Evolutionary conservation across 805 yeast species (phyloP).

Genomic region (Kodamaea sagamina): DNA sequence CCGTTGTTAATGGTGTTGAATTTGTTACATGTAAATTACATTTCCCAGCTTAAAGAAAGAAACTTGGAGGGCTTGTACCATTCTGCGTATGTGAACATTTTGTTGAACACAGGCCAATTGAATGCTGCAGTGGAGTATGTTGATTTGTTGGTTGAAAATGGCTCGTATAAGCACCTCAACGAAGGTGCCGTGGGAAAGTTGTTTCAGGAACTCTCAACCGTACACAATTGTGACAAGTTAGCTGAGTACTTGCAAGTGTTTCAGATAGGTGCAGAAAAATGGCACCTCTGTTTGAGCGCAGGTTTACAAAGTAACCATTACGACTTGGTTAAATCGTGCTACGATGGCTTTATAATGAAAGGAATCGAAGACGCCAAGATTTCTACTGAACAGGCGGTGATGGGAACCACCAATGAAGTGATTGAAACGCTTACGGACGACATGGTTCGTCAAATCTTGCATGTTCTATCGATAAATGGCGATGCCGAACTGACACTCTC

Average conservation of each 20-base stretch:
- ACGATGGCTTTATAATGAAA: conserved; percentile 32
- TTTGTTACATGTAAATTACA: conserved; percentile 23
- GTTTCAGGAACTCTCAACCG: conserved; percentile 12
- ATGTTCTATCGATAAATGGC: conserved; percentile 35
- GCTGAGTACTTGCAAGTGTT: conserved; percentile 1
- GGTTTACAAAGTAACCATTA: conserved; percentile 31
- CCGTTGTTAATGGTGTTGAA: conserved; percentile 18
- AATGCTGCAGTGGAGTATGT: conserved; percentile 25
- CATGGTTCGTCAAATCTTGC: conserved; percentile 30
- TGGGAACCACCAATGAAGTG: conserved; percentile 15
- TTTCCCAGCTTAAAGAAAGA: conserved; percentile 10
- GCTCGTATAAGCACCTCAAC: background rate
- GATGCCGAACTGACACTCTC: conserved; percentile 37
- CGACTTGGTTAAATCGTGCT: conserved; percentile 28
- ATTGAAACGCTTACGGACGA: conserved; percentile 25
- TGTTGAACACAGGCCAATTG: conserved; percentile 27
- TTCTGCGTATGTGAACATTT: conserved; percentile 23
- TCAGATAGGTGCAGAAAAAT: conserved; percentile 11
- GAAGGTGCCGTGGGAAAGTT: background rate
- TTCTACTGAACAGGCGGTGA: conserved; percentile 28
- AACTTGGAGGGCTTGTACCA: conserved; percentile 22
- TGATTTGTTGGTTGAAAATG: conserved; percentile 7
- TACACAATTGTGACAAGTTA: conserved; percentile 27
- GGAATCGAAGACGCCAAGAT: conserved; percentile 23
- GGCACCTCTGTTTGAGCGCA: conserved; percentile 26